A percentile compares a stretch with the other conserved stretches of the same genome.
These are phyloP conservation scores for Boletus barrowsii DNA, from an alignment of 768 basidiomycete species.

Conservation along the genomic window DNA sequence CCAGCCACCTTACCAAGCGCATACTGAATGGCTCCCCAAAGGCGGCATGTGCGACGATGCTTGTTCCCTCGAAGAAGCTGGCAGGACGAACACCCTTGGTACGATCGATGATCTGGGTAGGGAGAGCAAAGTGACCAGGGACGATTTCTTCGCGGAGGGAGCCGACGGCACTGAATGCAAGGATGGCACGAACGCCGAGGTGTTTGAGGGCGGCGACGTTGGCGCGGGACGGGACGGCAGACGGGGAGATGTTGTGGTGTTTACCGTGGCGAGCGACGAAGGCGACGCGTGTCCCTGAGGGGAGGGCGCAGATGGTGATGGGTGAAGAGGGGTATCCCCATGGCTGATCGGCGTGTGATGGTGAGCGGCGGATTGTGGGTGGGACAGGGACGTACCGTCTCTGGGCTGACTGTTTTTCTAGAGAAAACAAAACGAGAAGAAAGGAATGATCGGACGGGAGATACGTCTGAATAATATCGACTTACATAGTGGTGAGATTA, in stretches of 20 bases:
- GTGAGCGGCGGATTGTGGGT: background rate
- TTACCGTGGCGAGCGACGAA: constrained; percentile 90
- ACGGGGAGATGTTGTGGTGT: constrained; percentile 78
- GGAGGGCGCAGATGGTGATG: constrained; percentile 87
- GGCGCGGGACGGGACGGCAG: constrained; percentile 78
- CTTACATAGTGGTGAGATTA: constrained; percentile 85
- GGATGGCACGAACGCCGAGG: constrained; percentile 82
- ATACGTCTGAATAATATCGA: constrained; percentile 4
- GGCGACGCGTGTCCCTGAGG: constrained; percentile 75
- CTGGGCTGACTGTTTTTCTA: constrained; percentile 73
- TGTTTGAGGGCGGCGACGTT: constrained; percentile 96
- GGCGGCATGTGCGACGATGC: constrained; percentile 85
- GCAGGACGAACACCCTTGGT: constrained; percentile 91
- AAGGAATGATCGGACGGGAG: background rate
- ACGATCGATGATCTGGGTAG: constrained; percentile 92
- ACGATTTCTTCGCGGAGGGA: constrained; percentile 90
- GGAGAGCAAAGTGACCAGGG: constrained; percentile 86
- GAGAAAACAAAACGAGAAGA: background rate
- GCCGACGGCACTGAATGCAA: constrained; percentile 95
- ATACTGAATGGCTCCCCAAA: constrained; percentile 91
- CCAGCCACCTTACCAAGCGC: constrained; percentile 63
- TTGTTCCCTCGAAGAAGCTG: constrained; percentile 81
- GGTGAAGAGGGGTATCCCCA: constrained; percentile 93
- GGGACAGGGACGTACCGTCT: constrained; percentile 58
- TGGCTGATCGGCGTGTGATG: constrained; percentile 48